Conservation (phyloP, 208 protist genomes). For the Leishmania arabica region DNA sequence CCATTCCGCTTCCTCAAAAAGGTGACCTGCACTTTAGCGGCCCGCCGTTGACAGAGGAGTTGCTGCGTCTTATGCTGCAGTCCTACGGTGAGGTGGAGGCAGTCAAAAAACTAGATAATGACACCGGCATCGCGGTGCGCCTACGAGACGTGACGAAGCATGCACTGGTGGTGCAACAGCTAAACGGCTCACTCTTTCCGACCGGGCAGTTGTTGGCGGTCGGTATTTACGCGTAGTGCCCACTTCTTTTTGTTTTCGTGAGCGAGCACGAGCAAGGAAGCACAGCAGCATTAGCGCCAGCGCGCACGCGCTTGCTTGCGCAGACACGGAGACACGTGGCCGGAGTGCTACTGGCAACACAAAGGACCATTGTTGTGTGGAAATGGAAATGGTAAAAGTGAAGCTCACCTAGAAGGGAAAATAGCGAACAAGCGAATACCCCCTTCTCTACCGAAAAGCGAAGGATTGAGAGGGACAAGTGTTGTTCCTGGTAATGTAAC, state of each 20-base stretch:
- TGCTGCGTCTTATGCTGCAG: constrained; percentile 64
- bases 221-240: constrained; percentile 61
- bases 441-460: background rate
- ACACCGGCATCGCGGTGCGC: constrained; percentile 55
- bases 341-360: background rate
- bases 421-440: background rate
- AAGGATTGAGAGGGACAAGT: background rate
- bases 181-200: constrained; percentile 77
- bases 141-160: constrained; percentile 61
- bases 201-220: constrained; percentile 74
- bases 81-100: constrained; percentile 64
- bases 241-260: background rate
- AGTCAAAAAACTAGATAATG: constrained; percentile 49
- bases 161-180: constrained; percentile 63
- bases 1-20: constrained; percentile 46
- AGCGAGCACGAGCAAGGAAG: background rate
- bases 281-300: background rate
- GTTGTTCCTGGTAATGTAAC: background rate
- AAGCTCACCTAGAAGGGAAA: background rate
- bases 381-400: background rate
- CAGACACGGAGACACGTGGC: background rate
- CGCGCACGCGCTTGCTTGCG: background rate
- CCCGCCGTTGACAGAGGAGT: constrained; percentile 51
- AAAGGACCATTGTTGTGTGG: background rate
- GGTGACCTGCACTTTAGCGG: constrained; percentile 81